Evolutionary conservation across 768 basidiomycete genomes (phyloP), one percentile per base, ranked within the genome.

Genomic region (Sarcodon aspratus): DNA sequence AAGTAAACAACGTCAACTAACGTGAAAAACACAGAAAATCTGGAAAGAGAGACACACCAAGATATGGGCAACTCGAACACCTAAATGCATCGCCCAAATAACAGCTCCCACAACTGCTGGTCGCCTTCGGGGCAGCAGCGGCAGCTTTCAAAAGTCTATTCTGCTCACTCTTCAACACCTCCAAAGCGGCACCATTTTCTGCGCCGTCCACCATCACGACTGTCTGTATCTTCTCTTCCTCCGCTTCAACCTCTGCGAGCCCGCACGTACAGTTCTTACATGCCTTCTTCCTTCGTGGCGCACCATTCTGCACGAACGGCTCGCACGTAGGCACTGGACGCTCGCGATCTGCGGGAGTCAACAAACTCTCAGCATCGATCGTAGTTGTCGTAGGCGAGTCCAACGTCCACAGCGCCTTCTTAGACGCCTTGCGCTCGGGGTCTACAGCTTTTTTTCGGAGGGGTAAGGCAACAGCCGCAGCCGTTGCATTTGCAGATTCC

Each of bases 221-320:
- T 55, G 76, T 80, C 9, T 17, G 13, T 11, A 9, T 42, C 8
- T 13, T 42, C 66, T 97, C 92, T 62, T 92, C 87, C 49, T 80
- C 85, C 7, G 15, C 27, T 64, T 96, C 91, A 13, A 95, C 62
- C 71, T 98, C 96, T 13, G 87, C 84, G 50, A 99, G 74, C n/a
- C 96, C 96, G 59, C 96, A 99, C 2, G 90, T 79, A 66, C 96
- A 99, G 61, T 79, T 80, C 70, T 97, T 97, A 76, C 96, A 99
- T 32, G 96, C 95, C 62, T 81, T 84, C 73, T 86, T 91, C 57
- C 85, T 71, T 54, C 85, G 72, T n/a, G 79, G 75, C 11, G 72
- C 73, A 15, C 17, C 15, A 18, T 64, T 62, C 9, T 67, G 54
- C 15, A 55, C 58, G 38, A 75, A 66, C 12, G 88, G 88, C 60